Evolutionary conservation across 106 monocot genomes (phyloP).

Genomic region (Xerophyta viscosa): DNA sequence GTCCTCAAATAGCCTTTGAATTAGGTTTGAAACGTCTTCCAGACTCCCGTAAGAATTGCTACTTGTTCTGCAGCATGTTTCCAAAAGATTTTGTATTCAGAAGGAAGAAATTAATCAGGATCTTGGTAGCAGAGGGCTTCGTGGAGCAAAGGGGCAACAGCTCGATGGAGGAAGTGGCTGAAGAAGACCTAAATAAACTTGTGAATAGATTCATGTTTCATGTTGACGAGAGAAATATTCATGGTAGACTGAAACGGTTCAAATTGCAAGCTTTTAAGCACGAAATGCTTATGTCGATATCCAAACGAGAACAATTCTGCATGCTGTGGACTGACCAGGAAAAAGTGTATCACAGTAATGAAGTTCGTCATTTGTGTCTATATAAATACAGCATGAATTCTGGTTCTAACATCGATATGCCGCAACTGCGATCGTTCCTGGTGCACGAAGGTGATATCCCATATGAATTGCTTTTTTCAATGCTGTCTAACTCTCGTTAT

Average conservation of each 20-base stretch:
- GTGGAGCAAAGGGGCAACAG: constrained; percentile 1
- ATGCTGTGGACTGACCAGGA: too few species aligned
- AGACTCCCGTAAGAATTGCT: constrained; percentile 14
- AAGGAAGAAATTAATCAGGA: constrained; percentile 7
- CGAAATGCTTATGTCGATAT: not conserved
- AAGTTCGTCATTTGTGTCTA: constrained; percentile 1
- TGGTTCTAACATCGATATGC: not conserved
- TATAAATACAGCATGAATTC: not conserved
- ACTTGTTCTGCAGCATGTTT: constrained; percentile 16
- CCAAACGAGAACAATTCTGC: not conserved
- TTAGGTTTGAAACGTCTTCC: constrained; percentile 18
- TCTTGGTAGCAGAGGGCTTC: constrained; percentile 33
- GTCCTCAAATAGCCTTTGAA: not conserved
- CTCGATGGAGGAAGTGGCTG: constrained; percentile 24
- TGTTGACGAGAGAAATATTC: constrained; percentile 7
- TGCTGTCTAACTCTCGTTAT: constrained; percentile 2
- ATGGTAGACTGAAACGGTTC: not conserved
- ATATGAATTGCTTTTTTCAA: too few species aligned
- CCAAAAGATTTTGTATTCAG: constrained; percentile 13
- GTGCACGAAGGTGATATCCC: not conserved
- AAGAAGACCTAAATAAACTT: constrained; percentile 23
- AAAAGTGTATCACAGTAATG: not conserved
- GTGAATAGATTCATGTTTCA: constrained; percentile 23
- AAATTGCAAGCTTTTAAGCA: constrained; percentile 16
- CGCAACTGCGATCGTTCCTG: not conserved